Conservation (phyloP, 306 rosid species). For the Sicyos edulis region DNA sequence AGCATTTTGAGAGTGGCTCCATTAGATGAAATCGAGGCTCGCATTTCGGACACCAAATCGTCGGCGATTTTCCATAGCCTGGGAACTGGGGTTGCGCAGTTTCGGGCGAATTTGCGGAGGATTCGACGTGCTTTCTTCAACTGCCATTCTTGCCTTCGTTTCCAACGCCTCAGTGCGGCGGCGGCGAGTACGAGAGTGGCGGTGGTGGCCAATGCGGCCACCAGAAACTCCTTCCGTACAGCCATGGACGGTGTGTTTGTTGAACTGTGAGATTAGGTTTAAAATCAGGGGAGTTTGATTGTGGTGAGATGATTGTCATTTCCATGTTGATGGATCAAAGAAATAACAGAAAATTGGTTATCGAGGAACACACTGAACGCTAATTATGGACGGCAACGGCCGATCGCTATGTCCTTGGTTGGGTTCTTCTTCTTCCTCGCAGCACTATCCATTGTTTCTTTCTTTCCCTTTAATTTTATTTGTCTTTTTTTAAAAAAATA, state of each 20-base stretch:
- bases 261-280: not conserved
- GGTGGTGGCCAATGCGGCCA: constrained; percentile 29
- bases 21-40: constrained; percentile 36
- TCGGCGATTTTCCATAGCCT: constrained; percentile 46
- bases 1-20: constrained; percentile 42
- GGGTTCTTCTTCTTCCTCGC: not conserved
- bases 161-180: constrained; percentile 34
- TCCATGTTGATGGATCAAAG: not conserved
- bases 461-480: too few relatives aligned
- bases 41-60: constrained; percentile 45
- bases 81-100: constrained; percentile 50
- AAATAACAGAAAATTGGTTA: constrained; percentile 32
- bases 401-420: not conserved
- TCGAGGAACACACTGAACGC: constrained; percentile 22
- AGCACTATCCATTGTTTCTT: not conserved
- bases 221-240: constrained; percentile 30
- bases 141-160: constrained; percentile 33
- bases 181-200: constrained; percentile 27
- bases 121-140: constrained; percentile 32
- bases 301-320: not conserved
- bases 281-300: not conserved
- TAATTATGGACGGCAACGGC: constrained; percentile 23
- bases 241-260: constrained; percentile 28
- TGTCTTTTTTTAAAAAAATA: too few relatives aligned
- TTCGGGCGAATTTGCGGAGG: constrained; percentile 47